A percentile compares a stretch with the other conserved stretches of the same genome.
phyloP scores from a whole-genome alignment of 78 protist genomes.

The Dictyostelium citrinum region DNA sequence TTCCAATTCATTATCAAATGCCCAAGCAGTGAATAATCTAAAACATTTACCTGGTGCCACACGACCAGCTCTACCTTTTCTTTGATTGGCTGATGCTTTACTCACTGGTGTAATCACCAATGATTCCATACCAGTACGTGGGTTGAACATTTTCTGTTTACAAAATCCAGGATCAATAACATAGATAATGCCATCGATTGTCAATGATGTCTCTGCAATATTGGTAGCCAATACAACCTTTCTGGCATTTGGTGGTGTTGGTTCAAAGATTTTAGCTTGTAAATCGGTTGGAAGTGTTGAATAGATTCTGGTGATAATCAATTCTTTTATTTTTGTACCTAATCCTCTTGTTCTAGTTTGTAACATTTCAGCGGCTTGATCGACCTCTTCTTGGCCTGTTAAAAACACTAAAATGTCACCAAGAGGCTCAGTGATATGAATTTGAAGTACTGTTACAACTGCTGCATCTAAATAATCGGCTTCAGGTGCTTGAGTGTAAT shows the following conservation, averaged over 20 bases:
- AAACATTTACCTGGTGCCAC: slow-evolving; percentile 97
- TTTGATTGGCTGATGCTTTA: slow-evolving; percentile 94
- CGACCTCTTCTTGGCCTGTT: slow-evolving; percentile 98
- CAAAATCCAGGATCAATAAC: slow-evolving; percentile 98
- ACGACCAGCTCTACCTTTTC: slow-evolving; percentile 99
- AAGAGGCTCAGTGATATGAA: slow-evolving; percentile 94
- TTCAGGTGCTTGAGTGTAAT: slow-evolving; percentile 97
- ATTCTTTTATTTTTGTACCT: slow-evolving; percentile 91
- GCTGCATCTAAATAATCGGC: slow-evolving; percentile 98
- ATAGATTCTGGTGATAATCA: slow-evolving; percentile 95
- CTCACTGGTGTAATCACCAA: slow-evolving; percentile 95
- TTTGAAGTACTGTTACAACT: slow-evolving; percentile 95
- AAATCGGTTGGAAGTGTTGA: slow-evolving; percentile 96
- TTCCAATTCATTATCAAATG: slow-evolving; percentile 94
- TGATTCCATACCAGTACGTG: slow-evolving; percentile 97
- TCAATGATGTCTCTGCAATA: slow-evolving; percentile 99
- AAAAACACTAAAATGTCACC: slow-evolving; percentile 97
- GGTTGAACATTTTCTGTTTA: slow-evolving; percentile 95
- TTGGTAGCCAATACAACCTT: slow-evolving; percentile 99
- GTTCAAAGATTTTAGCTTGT: slow-evolving; percentile 95
- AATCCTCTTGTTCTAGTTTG: slow-evolving; percentile 85
- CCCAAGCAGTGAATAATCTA: slow-evolving; percentile 96
- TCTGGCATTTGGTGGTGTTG: slow-evolving; percentile 96
- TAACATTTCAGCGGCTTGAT: slow-evolving; percentile 87
- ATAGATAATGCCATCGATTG: slow-evolving; percentile 97